Percentiles rank a stretch among this genome's conserved stretches.
phyloP scores from a whole-genome alignment of 2,329 filamentous ascomycete species.

The Scolecobasidium constrictum region DNA sequence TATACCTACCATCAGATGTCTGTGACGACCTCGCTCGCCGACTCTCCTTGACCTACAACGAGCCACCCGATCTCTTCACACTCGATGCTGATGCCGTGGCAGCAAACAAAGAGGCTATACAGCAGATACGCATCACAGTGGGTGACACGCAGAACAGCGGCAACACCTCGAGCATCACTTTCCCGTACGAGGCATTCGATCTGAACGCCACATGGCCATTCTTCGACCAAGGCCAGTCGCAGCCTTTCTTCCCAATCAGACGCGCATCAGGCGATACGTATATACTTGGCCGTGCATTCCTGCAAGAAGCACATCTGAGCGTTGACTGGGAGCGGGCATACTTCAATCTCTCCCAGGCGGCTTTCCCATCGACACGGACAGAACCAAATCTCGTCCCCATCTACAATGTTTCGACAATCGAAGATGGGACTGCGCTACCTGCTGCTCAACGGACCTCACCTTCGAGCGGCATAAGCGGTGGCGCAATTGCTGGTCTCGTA shows the following conservation, averaged over 20 bases:
- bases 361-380: neutral
- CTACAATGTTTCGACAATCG: neutral
- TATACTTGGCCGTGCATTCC: slow-evolving; percentile 26
- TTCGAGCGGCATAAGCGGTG: neutral
- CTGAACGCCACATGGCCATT: slow-evolving; percentile 16
- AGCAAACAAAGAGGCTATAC: neutral
- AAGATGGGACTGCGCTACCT: neutral
- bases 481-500: neutral
- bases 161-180: slow-evolving; percentile 18
- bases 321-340: slow-evolving; percentile 21
- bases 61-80: neutral
- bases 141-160: neutral
- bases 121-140: neutral
- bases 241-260: slow-evolving; percentile 26
- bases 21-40: slow-evolving; percentile 22
- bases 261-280: slow-evolving; percentile 25
- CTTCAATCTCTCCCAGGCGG: neutral
- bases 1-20: slow-evolving; percentile 26
- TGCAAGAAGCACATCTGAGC: slow-evolving; percentile 29
- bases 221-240: slow-evolving; percentile 14
- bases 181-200: slow-evolving; percentile 29
- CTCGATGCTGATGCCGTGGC: neutral
- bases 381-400: neutral
- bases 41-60: neutral
- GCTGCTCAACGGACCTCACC: too few species aligned